These are phyloP conservation scores for Cucurbita maxima DNA, from an alignment of 306 rosid species.

Conservation along the genomic window DNA sequence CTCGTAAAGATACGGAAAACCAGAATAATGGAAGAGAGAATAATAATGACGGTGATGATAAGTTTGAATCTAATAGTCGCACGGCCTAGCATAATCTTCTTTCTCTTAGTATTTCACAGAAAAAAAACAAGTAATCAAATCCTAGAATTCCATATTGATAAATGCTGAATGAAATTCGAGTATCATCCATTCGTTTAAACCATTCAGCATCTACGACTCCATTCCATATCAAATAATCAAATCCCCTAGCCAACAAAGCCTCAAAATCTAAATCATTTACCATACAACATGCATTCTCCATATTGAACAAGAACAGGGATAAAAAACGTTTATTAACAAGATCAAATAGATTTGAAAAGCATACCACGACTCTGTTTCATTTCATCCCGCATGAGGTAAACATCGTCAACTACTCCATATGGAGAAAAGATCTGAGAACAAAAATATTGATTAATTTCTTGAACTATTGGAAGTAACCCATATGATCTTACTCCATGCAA, in stretches of 20 bases:
- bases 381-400: slow-evolving; percentile 95
- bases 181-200: neutral
- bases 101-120: neutral
- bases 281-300: neutral
- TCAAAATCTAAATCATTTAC: neutral
- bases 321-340: neutral
- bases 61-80: neutral
- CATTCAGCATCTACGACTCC: neutral
- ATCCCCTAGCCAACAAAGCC: neutral
- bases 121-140: neutral
- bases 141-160: neutral
- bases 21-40: neutral
- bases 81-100: neutral
- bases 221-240: neutral
- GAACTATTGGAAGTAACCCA: neutral
- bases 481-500: neutral
- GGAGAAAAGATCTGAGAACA: slow-evolving; percentile 61
- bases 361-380: slow-evolving; percentile 84
- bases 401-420: slow-evolving; percentile 86
- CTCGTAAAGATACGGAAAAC: neutral
- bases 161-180: neutral
- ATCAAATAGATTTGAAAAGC: slow-evolving; percentile 17
- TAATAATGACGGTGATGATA: neutral
- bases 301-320: neutral
- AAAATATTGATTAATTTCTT: slow-evolving; percentile 15